phyloP scores from a whole-genome alignment of 73 alveolate species.

The Paramecium sexaurelia region DNA sequence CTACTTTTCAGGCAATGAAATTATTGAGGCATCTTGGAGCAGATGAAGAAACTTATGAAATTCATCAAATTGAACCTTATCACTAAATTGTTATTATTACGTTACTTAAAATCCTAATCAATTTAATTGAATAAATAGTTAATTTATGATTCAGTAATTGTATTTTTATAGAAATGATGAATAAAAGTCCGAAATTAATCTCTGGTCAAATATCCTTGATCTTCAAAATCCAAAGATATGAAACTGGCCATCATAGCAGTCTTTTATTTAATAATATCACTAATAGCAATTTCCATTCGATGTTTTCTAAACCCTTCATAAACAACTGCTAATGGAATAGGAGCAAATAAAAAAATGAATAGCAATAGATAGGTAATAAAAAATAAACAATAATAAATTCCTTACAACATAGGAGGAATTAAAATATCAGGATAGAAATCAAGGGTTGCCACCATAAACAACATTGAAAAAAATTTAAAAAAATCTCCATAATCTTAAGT shows the following conservation, averaged over 20 bases:
- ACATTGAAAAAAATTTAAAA: constrained; percentile 14
- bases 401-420: constrained; percentile 37
- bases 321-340: constrained; percentile 66
- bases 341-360: constrained; percentile 51
- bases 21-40: background rate
- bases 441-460: constrained; percentile 56
- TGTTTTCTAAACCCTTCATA: constrained; percentile 67
- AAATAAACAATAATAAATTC: background rate
- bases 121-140: background rate
- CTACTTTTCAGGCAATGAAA: background rate
- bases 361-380: constrained; percentile 5
- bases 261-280: constrained; percentile 55
- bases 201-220: background rate
- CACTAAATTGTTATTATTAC: constrained; percentile 8
- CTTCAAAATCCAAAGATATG: background rate
- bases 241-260: constrained; percentile 66
- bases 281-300: constrained; percentile 28
- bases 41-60: background rate
- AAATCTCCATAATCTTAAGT: constrained; percentile 57
- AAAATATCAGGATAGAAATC: constrained; percentile 62
- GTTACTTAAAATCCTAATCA: constrained; percentile 49
- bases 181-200: background rate
- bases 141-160: background rate
- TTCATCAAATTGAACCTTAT: constrained; percentile 52
- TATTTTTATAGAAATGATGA: background rate